Percentiles rank a stretch among this genome's conserved stretches.
These are phyloP conservation scores for Forsythia viridissima DNA, from an alignment of 257 asterid species.

Conservation along the genomic window DNA sequence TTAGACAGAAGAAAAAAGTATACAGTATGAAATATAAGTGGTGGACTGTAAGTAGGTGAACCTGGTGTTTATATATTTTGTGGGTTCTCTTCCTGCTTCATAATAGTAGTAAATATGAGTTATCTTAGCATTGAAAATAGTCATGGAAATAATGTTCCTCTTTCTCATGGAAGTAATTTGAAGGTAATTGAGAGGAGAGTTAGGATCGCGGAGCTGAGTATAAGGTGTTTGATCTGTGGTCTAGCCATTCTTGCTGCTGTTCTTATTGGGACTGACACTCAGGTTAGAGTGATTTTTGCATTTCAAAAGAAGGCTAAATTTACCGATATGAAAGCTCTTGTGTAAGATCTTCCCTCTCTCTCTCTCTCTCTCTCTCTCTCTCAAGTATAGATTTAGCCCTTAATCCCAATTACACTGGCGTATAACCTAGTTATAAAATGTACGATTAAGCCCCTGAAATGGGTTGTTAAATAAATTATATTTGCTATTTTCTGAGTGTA, in stretches of 20 bases:
- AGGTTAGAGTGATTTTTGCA: constrained; percentile 81
- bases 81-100: neutral
- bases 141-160: constrained; percentile 73
- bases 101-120: constrained; percentile 38
- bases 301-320: constrained; percentile 79
- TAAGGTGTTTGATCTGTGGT: constrained; percentile 71
- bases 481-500: constrained; percentile 6
- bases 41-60: constrained; percentile 26
- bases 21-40: constrained; percentile 18
- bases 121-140: constrained; percentile 50
- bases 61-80: neutral
- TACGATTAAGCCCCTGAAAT: neutral
- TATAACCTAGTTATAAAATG: no score
- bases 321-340: constrained; percentile 90
- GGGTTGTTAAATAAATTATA: neutral
- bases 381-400: neutral
- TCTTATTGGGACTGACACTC: constrained; percentile 75
- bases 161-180: constrained; percentile 67
- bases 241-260: constrained; percentile 69
- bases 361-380: neutral
- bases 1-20: neutral
- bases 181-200: constrained; percentile 74
- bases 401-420: neutral
- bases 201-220: constrained; percentile 61
- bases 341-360: constrained; percentile 49